These are phyloP conservation scores for Hortiboletus campestris DNA, from an alignment of 768 basidiomycete species.

Conservation along the genomic window DNA sequence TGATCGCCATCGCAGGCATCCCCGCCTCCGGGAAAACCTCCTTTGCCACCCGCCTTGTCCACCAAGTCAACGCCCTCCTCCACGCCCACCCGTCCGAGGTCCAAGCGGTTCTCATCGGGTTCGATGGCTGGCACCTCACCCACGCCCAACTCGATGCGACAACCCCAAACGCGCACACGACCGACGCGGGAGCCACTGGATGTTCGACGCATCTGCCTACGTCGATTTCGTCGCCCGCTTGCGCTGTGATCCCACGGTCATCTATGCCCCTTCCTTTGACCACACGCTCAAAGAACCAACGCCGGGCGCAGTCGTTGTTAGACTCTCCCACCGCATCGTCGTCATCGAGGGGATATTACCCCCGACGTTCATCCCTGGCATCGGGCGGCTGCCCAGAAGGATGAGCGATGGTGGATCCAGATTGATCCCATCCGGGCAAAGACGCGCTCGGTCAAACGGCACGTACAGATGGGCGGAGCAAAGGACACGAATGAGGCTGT, in stretches of 20 bases:
- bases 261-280: slow-evolving; percentile 80
- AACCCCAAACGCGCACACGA: slow-evolving; percentile 78
- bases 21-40: slow-evolving; percentile 90
- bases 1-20: slow-evolving; percentile 73
- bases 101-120: slow-evolving; percentile 63
- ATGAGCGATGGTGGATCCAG: slow-evolving; percentile 77
- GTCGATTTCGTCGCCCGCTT: slow-evolving; percentile 62
- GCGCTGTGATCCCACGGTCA: slow-evolving; percentile 30
- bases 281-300: slow-evolving; percentile 87
- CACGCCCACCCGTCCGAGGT: background rate
- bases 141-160: slow-evolving; percentile 72
- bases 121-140: slow-evolving; percentile 93
- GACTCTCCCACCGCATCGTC: slow-evolving; percentile 69
- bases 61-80: slow-evolving; percentile 49
- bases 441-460: slow-evolving; percentile 62
- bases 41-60: slow-evolving; percentile 57
- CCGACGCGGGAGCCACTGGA: slow-evolving; percentile 86
- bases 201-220: slow-evolving; percentile 79
- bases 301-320: slow-evolving; percentile 55
- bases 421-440: slow-evolving; percentile 56
- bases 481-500: slow-evolving; percentile 60
- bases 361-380: slow-evolving; percentile 74
- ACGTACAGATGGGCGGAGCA: slow-evolving; percentile 76
- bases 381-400: slow-evolving; percentile 58
- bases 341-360: slow-evolving; percentile 85